Evolutionary conservation across 2,329 filamentous ascomycete genomes (phyloP).

Genomic region (Aspergillus sp.): DNA sequence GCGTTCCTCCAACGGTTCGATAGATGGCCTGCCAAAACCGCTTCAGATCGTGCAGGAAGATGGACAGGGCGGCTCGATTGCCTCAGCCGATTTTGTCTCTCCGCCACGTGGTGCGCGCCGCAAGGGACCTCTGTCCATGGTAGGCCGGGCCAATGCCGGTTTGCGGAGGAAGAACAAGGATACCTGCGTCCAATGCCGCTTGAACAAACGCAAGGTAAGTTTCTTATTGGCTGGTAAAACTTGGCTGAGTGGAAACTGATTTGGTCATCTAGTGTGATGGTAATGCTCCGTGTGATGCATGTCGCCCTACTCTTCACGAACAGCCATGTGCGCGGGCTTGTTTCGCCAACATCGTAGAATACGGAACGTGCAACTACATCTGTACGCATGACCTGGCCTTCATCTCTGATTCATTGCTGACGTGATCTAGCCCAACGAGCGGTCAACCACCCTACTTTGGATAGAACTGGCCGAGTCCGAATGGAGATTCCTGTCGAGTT

Average conservation of each 20-base stretch:
- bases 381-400: conserved; percentile 30
- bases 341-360: conserved; percentile 46
- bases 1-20: conserved; percentile 24
- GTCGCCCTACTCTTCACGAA: conserved; percentile 41
- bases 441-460: conserved; percentile 41
- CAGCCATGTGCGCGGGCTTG: conserved; percentile 46
- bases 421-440: conserved; percentile 39
- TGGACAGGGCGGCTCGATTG: conserved; percentile 42
- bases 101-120: conserved; percentile 44
- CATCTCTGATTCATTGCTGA: conserved; percentile 16
- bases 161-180: conserved; percentile 45
- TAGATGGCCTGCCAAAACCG: conserved; percentile 32
- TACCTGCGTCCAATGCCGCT: conserved; percentile 44
- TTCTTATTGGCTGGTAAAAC: not conserved
- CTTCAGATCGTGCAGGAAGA: conserved; percentile 47
- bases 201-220: conserved; percentile 46
- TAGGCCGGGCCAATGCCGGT: conserved; percentile 42
- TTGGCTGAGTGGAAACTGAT: conserved; percentile 11
- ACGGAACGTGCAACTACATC: conserved; percentile 47
- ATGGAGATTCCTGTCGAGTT: conserved; percentile 44
- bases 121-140: conserved; percentile 41
- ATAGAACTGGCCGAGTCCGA: conserved; percentile 35
- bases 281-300: conserved; percentile 42
- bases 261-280: conserved; percentile 37
- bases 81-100: conserved; percentile 42